Base-by-base conservation (phyloP, 2,329 filamentous ascomycete genomes). In the Neofusicoccum cordaticola region DNA sequence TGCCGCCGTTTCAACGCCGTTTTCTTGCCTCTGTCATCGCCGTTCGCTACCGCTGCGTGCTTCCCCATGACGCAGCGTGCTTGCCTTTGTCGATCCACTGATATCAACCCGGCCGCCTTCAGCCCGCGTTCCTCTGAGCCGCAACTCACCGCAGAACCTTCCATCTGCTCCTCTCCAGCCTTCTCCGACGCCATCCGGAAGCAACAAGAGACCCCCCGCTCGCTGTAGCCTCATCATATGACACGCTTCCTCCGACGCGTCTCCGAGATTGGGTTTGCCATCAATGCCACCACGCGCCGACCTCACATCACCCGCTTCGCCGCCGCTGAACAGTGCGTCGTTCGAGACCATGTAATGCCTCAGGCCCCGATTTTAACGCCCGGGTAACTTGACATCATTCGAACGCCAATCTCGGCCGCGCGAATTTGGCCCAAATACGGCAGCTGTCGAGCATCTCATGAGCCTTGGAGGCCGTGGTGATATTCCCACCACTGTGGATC, bases 351-450 rank as follows among this genome's bases (percentile, higher is more conserved):
- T 19, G 41, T 22, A 45, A 47, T 60, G 41, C 56, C 56, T 47
- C 41, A 37, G 41, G 56, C 56, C 56, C 56, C 42, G 31, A 17
- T 45, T 60, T 60, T 60, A 19, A 35, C 27, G 19, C 15, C 6
- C 17, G 12, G 37, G 41, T 57, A 60, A 37, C 42, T 37, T 60
- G 56, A 60, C 56, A 60, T 60, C 56, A 45, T 60, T 35, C 56
- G 56, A 60, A 47, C 17, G 27, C 9, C 56, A 15, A 19, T 39
- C 13, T 39, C 37, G 37, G 13, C 11, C 37, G 13, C 37, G 37
- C 13, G 37, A 39, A 39, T 39, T 15, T 39, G 37, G 37, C 37
- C 37, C 37, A 39, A 2, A 11, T 31, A 31, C 27, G 27, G 27
- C 27, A 31, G 27, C 27, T 31, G 27, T 31, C 27, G 27, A 31